phyloP scores from a whole-genome alignment of 495 filamentous ascomycete species.

The Tuber indicum region DNA sequence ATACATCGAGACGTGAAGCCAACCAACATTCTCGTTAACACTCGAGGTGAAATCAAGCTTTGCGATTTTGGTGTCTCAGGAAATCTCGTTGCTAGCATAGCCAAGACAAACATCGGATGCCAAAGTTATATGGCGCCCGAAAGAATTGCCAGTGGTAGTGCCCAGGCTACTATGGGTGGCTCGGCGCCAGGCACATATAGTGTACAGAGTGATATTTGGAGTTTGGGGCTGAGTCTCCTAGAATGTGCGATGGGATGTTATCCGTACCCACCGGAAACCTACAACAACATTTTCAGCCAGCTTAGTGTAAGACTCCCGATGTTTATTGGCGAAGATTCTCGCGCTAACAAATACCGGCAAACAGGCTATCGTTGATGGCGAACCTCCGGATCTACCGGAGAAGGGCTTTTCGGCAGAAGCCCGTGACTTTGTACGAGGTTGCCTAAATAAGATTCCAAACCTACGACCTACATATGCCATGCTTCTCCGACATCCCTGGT shows the following conservation, averaged over 20 bases:
- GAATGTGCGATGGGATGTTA: slow-evolving; percentile 95
- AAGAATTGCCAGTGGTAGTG: slow-evolving; percentile 78
- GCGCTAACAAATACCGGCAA: slow-evolving; percentile 8
- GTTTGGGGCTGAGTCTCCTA: slow-evolving; percentile 86
- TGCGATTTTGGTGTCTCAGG: slow-evolving; percentile 98
- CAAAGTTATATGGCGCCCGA: slow-evolving; percentile 99
- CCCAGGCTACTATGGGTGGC: slow-evolving; percentile 63
- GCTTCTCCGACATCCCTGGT: slow-evolving; percentile 83
- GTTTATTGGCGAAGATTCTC: not conserved
- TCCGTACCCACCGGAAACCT: slow-evolving; percentile 96
- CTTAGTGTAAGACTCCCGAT: slow-evolving; percentile 66
- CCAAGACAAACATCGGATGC: slow-evolving; percentile 98
- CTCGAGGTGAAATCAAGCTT: slow-evolving; percentile 86
- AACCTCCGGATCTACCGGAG: slow-evolving; percentile 75
- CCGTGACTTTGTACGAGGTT: slow-evolving; percentile 78
- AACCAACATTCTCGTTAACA: slow-evolving; percentile 93
- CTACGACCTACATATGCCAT: slow-evolving; percentile 84
- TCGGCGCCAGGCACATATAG: slow-evolving; percentile 69
- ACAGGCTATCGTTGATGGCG: slow-evolving; percentile 95
- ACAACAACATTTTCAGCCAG: slow-evolving; percentile 97
- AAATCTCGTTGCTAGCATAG: slow-evolving; percentile 93
- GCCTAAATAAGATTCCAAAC: slow-evolving; percentile 86
- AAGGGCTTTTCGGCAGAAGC: slow-evolving; percentile 72
- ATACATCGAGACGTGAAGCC: slow-evolving; percentile 99
- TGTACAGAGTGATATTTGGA: slow-evolving; percentile 98